phyloP scores from a whole-genome alignment of 768 basidiomycete species.

The Tephrocybe sp. region DNA sequence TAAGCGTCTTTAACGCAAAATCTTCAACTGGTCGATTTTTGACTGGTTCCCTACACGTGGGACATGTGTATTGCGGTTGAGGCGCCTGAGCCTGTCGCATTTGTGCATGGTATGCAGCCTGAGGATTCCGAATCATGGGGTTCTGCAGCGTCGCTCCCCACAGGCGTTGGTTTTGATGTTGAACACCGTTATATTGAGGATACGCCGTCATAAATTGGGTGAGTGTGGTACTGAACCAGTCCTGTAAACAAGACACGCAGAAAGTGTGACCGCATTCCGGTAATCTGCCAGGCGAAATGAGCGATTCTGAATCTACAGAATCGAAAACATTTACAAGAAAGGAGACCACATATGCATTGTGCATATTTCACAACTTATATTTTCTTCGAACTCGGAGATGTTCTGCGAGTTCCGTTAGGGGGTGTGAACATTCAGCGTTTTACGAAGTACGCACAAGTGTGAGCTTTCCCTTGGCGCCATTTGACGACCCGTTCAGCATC shows the following conservation, averaged over 20 bases:
- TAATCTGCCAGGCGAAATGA: constrained; percentile 37
- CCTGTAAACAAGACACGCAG: constrained; percentile 58
- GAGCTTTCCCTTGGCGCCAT: constrained; percentile 27
- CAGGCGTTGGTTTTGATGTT: constrained; percentile 14
- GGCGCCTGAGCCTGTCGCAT: constrained; percentile 22
- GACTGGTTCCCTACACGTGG: constrained; percentile 57
- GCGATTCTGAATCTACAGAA: not conserved
- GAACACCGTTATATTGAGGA: constrained; percentile 40
- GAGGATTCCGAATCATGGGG: constrained; percentile 24
- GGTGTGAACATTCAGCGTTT: not conserved
- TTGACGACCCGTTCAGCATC: constrained; percentile 22
- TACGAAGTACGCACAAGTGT: constrained; percentile 22
- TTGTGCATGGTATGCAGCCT: constrained; percentile 24
- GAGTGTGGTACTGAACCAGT: constrained; percentile 50
- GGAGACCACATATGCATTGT: constrained; percentile 62
- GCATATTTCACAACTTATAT: constrained; percentile 64
- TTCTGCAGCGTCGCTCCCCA: constrained; percentile 19
- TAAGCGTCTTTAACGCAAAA: constrained; percentile 58
- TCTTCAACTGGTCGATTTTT: constrained; percentile 52
- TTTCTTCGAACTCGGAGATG: constrained; percentile 46
- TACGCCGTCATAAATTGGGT: constrained; percentile 44
- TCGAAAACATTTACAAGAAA: constrained; percentile 47
- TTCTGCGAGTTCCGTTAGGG: constrained; percentile 28
- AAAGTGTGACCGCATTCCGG: constrained; percentile 69
- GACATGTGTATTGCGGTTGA: constrained; percentile 61